Conservation (phyloP, 2,329 filamentous ascomycete species). For the Clarireedia sp. region DNA sequence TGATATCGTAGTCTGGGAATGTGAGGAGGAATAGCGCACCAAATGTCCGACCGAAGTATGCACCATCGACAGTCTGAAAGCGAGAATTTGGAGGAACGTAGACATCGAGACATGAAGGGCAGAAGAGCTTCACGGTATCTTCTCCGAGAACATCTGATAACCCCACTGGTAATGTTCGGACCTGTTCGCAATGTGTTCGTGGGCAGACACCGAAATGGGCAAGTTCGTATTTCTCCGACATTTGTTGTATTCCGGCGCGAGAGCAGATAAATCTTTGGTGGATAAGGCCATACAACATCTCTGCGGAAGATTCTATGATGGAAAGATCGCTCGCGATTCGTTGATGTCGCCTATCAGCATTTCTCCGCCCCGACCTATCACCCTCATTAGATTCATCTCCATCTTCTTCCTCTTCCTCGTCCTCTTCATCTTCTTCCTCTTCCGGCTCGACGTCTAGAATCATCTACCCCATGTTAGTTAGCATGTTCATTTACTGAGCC, state of each 20-base stretch:
- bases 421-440: slow-evolving; percentile 81
- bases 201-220: slow-evolving; percentile 94
- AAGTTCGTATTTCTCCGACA: slow-evolving; percentile 98
- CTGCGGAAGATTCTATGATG: slow-evolving; percentile 94
- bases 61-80: slow-evolving; percentile 94
- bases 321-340: slow-evolving; percentile 88
- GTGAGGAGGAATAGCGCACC: slow-evolving; percentile 97
- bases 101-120: slow-evolving; percentile 90
- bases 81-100: slow-evolving; percentile 96
- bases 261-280: slow-evolving; percentile 98
- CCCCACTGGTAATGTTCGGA: slow-evolving; percentile 86
- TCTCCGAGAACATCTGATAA: slow-evolving; percentile 91
- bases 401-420: slow-evolving; percentile 59
- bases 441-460: slow-evolving; percentile 97
- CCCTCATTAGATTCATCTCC: slow-evolving; percentile 61
- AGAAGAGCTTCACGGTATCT: slow-evolving; percentile 98
- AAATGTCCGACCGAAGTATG: slow-evolving; percentile 97
- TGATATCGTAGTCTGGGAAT: slow-evolving; percentile 90
- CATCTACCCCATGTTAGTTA: slow-evolving; percentile 51
- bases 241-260: slow-evolving; percentile 91
- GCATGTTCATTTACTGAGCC: not conserved
- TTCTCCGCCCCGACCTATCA: slow-evolving; percentile 38
- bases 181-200: slow-evolving; percentile 84
- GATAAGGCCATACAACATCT: slow-evolving; percentile 95
- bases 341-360: slow-evolving; percentile 60